A percentile compares a stretch with the other conserved stretches of the same genome.
Conservation (phyloP, 768 basidiomycete genomes). For the Paxillus rubicundulus region DNA sequence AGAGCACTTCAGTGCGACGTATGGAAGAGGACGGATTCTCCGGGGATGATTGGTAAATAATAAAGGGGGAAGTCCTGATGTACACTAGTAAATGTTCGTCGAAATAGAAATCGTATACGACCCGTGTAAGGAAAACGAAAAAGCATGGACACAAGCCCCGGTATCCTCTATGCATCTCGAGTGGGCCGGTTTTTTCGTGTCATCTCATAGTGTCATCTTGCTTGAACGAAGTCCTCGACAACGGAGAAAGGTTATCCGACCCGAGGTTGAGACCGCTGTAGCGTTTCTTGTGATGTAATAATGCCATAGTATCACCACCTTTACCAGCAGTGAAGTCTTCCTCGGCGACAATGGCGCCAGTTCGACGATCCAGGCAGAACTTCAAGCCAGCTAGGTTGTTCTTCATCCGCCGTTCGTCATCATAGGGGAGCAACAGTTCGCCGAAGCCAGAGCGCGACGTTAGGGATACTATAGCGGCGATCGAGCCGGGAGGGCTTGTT, state of each 20-base stretch:
- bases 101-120: not conserved
- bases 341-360: slow-evolving; percentile 62
- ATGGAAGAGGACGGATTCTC: slow-evolving; percentile 23
- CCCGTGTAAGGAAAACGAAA: too few relatives aligned
- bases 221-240: slow-evolving; percentile 6
- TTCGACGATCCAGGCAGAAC: slow-evolving; percentile 55
- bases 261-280: too few relatives aligned
- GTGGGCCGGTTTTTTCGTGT: not conserved
- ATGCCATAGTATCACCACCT: slow-evolving; percentile 9
- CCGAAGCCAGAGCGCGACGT: slow-evolving; percentile 63
- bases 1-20: slow-evolving; percentile 18
- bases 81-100: not conserved
- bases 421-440: slow-evolving; percentile 56
- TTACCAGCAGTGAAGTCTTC: slow-evolving; percentile 30
- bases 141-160: too few relatives aligned
- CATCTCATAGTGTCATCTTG: not conserved
- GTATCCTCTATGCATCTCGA: too few relatives aligned
- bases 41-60: slow-evolving; percentile 26
- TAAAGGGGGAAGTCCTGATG: not conserved
- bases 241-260: slow-evolving; percentile 1
- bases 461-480: slow-evolving; percentile 54
- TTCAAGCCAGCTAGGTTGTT: slow-evolving; percentile 48
- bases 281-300: slow-evolving; percentile 11
- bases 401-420: slow-evolving; percentile 44
- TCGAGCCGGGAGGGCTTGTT: slow-evolving; percentile 57